Conservation (phyloP, 352 stramenopile genomes). For the Globisporangium parvum region DNA sequence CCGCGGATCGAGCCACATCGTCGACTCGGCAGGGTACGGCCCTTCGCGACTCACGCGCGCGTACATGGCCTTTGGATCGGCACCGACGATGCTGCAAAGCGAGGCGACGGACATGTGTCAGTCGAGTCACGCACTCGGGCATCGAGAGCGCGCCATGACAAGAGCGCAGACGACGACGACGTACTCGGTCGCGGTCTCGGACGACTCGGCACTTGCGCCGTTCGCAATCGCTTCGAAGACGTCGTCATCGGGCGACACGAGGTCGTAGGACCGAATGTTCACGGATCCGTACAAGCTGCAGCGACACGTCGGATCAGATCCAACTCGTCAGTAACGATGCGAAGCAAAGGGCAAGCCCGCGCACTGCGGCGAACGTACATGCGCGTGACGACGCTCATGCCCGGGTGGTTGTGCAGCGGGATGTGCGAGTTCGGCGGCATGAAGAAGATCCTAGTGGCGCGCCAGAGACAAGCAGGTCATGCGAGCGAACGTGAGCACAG, state of each 20-base stretch:
- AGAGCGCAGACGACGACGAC: neutral
- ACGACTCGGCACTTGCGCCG: conserved; percentile 2
- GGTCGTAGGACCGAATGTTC: conserved; percentile 66
- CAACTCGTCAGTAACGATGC: too few relatives aligned
- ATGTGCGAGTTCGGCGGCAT: conserved; percentile 74
- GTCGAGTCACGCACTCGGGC: neutral
- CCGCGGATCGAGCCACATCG: conserved; percentile 76
- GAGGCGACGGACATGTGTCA: neutral
- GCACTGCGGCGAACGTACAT: conserved; percentile 33
- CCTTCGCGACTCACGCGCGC: conserved; percentile 55
- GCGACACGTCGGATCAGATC: conserved; percentile 3
- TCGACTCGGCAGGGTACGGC: conserved; percentile 47
- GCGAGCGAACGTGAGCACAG: too few relatives aligned
- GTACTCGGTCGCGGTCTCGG: neutral
- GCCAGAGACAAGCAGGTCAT: conserved; percentile 1
- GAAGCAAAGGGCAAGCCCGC: neutral
- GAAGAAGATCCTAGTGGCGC: conserved; percentile 79
- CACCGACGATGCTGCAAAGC: conserved; percentile 24
- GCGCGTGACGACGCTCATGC: conserved; percentile 81
- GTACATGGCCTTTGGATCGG: conserved; percentile 45
- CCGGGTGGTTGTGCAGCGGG: conserved; percentile 75
- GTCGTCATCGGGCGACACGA: conserved; percentile 38
- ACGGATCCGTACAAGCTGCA: conserved; percentile 68
- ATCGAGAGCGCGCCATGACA: neutral
- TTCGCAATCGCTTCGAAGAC: conserved; percentile 15